Evolutionary conservation across 1,284 basidiomycete species (phyloP), one percentile per base, ranked within the genome.

Genomic region (Kwoniella shivajii): DNA sequence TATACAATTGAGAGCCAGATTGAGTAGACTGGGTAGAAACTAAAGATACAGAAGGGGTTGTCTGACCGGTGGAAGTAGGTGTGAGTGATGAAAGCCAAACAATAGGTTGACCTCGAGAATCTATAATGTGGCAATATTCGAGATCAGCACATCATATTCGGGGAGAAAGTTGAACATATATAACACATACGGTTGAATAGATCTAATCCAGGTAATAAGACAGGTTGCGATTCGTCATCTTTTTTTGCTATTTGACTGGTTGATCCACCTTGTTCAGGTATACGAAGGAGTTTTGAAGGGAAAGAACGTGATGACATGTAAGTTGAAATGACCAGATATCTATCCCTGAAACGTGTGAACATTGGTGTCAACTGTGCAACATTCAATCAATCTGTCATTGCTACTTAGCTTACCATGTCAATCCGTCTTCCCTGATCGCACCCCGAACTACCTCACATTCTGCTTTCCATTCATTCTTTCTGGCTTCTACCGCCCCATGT

Each of bases 301-400:
- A 95, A 95, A 0, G 91, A 88, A 42, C 92, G 84, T 1, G 92
- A 93, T 0, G 90, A 89, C 39, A 91, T 80, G 68, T 89, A 87
- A 0, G 89, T 90, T 16, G 85, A 80, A 2, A 88, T 85, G 0
- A 84, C 81, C 4, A 88, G 79, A 69, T 89, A 93, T 16, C 77
- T 71, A 6, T 87, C 83, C 88, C 90, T 92, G 16, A 4, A 18
- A 10, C 22, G 16, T 16, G 24, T 38, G 55, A 20, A 13, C 42
- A 10, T 43, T n/a, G n/a, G 45, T 31, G 30, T 46, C n/a, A 54
- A 33, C 46, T 38, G 13, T 14, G 14, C 37, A n/a, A 30, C 46
- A 42, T 47, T 24, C 24, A 27, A 16, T 18, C 9, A n/a, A 36
- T 36, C 34, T 10, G 18, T 2, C 20, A 13, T 34, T 7, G 11